Conservation (phyloP, 2,329 filamentous ascomycete species). For the Alternaria ethzedia region DNA sequence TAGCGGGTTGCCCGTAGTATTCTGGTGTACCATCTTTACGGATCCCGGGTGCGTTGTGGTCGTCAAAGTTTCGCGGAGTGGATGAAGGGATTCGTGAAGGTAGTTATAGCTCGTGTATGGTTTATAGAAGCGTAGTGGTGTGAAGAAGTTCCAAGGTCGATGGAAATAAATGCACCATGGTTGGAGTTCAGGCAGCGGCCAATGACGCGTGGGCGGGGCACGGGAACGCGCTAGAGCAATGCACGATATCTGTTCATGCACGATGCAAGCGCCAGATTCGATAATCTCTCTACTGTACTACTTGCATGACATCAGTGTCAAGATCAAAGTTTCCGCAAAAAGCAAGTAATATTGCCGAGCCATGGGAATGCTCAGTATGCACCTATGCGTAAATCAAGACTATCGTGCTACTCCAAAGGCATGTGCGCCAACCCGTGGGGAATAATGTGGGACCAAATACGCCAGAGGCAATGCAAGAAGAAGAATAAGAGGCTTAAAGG, state of each 20-base stretch:
- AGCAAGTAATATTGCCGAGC: constrained; percentile 4
- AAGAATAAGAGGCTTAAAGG: not conserved
- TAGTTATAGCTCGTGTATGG: not conserved
- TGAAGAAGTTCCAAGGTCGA: not conserved
- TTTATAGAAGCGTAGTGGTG: not conserved
- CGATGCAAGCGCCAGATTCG: not conserved
- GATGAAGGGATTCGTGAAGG: not conserved
- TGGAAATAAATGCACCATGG: not conserved
- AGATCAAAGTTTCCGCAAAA: not conserved
- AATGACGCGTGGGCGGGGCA: constrained; percentile 28
- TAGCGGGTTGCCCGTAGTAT: constrained; percentile 51
- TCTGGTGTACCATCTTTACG: constrained; percentile 34
- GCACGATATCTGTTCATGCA: constrained; percentile 15
- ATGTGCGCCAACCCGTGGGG: constrained; percentile 24
- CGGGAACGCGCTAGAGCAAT: constrained; percentile 22
- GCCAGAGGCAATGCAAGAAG: constrained; percentile 39
- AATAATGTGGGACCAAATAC: constrained; percentile 30
- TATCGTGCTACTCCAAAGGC: constrained; percentile 1
- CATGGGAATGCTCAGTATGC: not conserved
- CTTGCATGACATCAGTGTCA: constrained; percentile 12
- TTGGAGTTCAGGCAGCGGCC: constrained; percentile 11
- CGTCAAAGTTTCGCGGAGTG: not conserved
- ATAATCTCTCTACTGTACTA: not conserved
- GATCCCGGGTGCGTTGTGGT: not conserved
- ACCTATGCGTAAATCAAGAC: not conserved